These are phyloP conservation scores for Geoglossum glabrum DNA, from an alignment of 495 filamentous ascomycete genomes.

Conservation along the genomic window DNA sequence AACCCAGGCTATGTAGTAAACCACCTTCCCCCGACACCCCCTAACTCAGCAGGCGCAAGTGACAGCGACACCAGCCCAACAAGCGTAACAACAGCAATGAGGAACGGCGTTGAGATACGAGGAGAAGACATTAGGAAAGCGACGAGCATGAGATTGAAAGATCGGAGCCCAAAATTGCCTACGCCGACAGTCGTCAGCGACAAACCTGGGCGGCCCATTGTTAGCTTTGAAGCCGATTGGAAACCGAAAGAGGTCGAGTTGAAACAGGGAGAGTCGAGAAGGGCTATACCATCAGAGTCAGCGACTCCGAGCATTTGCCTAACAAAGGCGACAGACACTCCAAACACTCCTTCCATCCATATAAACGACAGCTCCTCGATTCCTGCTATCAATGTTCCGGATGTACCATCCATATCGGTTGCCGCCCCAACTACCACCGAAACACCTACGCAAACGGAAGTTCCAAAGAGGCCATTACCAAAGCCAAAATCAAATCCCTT, in stretches of 20 bases:
- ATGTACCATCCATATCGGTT: constrained; percentile 17
- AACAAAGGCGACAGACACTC: constrained; percentile 12
- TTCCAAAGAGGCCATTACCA: constrained; percentile 19
- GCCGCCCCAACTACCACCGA: constrained; percentile 16
- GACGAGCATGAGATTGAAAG: constrained; percentile 74
- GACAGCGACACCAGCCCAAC: constrained; percentile 1
- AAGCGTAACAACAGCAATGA: constrained; percentile 21
- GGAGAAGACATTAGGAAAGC: constrained; percentile 70
- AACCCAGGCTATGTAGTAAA: constrained; percentile 57
- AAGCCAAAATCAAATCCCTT: constrained; percentile 17
- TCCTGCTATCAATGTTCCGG: constrained; percentile 44
- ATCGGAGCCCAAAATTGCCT: constrained; percentile 67
- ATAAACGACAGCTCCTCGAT: constrained; percentile 17
- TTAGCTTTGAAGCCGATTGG: constrained; percentile 78
- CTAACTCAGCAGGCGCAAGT: constrained; percentile 4
- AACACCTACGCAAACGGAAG: constrained; percentile 23
- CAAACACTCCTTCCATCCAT: constrained; percentile 4
- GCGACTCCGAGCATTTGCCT: constrained; percentile 1
- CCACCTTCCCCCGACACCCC: constrained; percentile 19
- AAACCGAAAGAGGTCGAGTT: constrained; percentile 31
- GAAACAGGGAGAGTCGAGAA: constrained; percentile 1
- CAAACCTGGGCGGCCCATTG: constrained; percentile 66
- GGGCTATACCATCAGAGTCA: constrained; percentile 9
- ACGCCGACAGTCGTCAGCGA: constrained; percentile 75
- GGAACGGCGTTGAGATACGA: constrained; percentile 62